Conservation (phyloP, 805 yeast species). For the Suhomyces faveliae region DNA sequence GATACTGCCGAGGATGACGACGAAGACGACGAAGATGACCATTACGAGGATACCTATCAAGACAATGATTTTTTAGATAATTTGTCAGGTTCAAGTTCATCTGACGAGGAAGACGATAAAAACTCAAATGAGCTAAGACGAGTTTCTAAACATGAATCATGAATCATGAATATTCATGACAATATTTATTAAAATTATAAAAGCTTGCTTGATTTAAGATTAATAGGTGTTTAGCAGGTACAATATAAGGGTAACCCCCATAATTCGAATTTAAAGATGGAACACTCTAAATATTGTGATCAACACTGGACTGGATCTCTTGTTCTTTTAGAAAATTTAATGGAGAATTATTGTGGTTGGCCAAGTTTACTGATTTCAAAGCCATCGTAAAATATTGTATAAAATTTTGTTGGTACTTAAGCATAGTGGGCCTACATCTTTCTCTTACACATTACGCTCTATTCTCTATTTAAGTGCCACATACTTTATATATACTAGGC, state of each 20-base stretch:
- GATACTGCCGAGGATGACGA: constrained; percentile 10
- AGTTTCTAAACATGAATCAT: constrained; percentile 17
- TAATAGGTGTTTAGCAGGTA: background rate
- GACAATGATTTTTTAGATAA: constrained; percentile 37
- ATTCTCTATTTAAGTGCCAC: background rate
- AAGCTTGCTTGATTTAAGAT: background rate
- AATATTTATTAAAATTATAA: background rate
- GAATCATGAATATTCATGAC: background rate
- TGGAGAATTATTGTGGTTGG: background rate
- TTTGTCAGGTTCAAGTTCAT: constrained; percentile 45
- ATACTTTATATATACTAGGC: background rate
- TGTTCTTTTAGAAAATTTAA: background rate
- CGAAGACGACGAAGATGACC: constrained; percentile 28
- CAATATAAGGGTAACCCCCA: background rate
- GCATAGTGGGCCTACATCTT: background rate
- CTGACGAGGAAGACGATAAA: constrained; percentile 34
- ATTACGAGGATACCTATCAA: constrained; percentile 18
- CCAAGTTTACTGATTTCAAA: background rate
- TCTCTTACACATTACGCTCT: background rate
- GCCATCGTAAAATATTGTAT: background rate
- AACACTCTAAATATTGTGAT: background rate
- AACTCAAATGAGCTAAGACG: constrained; percentile 41
- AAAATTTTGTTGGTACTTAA: too few relatives aligned
- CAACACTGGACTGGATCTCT: background rate
- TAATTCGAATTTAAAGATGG: background rate